These are phyloP conservation scores for Penicillium verhagenii DNA, from an alignment of 495 filamentous ascomycete genomes.

Conservation along the genomic window DNA sequence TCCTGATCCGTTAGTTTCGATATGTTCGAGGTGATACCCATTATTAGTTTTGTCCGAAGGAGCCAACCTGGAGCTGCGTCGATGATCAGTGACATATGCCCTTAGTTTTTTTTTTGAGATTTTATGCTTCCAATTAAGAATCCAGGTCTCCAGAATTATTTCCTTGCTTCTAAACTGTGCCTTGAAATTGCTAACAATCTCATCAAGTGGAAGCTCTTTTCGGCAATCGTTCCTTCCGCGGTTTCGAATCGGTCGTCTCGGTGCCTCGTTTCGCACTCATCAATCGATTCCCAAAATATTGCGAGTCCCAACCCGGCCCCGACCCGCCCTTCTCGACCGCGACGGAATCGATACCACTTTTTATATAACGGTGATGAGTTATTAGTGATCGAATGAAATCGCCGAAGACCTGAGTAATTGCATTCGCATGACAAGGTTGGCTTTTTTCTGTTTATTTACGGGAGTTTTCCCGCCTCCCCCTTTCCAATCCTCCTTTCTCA, in stretches of 20 bases:
- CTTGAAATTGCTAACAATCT: not conserved
- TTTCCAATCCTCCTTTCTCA: constrained; percentile 40
- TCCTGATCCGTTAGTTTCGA: constrained; percentile 2
- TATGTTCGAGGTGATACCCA: constrained; percentile 15
- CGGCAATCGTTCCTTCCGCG: constrained; percentile 1
- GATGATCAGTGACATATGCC: not conserved
- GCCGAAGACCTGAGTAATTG: not conserved
- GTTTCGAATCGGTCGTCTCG: constrained; percentile 3
- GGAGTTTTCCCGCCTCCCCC: constrained; percentile 13
- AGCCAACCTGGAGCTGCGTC: not conserved
- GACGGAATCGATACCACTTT: not conserved
- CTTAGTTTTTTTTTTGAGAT: constrained; percentile 2
- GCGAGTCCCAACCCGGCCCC: not conserved
- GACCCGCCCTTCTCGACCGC: not conserved
- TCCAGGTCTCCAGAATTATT: not conserved
- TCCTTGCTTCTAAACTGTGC: not conserved
- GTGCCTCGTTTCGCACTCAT: not conserved
- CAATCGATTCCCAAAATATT: not conserved
- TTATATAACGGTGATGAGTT: constrained; percentile 10
- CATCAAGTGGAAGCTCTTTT: not conserved
- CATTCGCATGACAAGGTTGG: not conserved
- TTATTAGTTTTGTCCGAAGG: constrained; percentile 2
- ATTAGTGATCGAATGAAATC: constrained; percentile 16
- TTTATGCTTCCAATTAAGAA: not conserved
- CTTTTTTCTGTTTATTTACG: constrained; percentile 6